Evolutionary conservation across 148 eudicot genomes (phyloP).

Genomic region (Bassia scoparia): DNA sequence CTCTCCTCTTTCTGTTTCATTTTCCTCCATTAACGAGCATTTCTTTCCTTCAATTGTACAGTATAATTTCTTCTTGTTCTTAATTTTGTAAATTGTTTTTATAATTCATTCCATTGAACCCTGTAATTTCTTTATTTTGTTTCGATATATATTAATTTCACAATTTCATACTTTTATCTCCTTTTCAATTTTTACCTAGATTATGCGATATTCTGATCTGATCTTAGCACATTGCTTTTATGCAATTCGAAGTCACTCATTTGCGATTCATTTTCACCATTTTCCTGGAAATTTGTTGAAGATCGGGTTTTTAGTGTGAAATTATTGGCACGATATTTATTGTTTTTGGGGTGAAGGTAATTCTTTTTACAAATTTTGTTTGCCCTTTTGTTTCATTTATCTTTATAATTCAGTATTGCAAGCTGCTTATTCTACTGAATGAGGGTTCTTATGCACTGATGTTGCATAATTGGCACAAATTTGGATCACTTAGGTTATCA

Average conservation of each 20-base stretch:
- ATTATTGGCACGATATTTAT: not conserved
- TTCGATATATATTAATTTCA: not conserved
- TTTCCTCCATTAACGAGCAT: conserved; percentile 28
- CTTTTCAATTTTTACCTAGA: conserved; percentile 20
- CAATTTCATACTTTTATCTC: conserved; percentile 5
- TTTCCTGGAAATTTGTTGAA: not conserved
- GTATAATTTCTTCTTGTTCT: conserved; percentile 6
- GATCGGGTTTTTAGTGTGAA: not conserved
- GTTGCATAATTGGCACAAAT: not conserved
- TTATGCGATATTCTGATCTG: conserved; percentile 30
- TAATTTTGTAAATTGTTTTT: not conserved
- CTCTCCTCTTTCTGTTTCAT: conserved; percentile 21
- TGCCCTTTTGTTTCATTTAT: not conserved
- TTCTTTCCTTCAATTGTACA: conserved; percentile 21
- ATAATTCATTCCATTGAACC: not conserved
- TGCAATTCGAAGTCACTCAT: conserved; percentile 15
- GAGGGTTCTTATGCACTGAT: not conserved
- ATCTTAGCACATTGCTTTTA: conserved; percentile 22
- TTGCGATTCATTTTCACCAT: not conserved
- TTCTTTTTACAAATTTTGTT: not conserved
- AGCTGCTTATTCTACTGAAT: not conserved
- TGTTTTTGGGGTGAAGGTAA: conserved; percentile 25
- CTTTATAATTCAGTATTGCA: not conserved
- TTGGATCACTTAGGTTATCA: not conserved
- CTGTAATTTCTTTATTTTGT: not conserved